These are phyloP conservation scores for Psilocybe cubensis DNA, from an alignment of 768 basidiomycete species.

Conservation along the genomic window DNA sequence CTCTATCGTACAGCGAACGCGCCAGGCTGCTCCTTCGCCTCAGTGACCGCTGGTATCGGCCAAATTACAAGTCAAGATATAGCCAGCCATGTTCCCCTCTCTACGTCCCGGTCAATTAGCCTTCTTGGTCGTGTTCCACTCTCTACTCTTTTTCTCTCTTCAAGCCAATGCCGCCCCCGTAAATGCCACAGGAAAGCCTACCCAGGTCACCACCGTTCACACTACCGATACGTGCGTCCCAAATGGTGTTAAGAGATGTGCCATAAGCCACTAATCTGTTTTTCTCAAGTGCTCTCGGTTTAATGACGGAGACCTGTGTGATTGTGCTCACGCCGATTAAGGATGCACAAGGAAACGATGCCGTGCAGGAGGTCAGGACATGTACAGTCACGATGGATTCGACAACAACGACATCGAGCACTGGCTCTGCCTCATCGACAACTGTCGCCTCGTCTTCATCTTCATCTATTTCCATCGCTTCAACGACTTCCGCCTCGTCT, in stretches of 20 bases:
- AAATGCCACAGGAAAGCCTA: slow-evolving; percentile 28
- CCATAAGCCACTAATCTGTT: slow-evolving; percentile 14
- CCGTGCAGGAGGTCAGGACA: slow-evolving; percentile 53
- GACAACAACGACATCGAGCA: not conserved
- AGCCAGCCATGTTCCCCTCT: slow-evolving; percentile 41
- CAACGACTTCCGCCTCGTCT: too few species aligned
- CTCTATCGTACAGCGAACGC: slow-evolving; percentile 26
- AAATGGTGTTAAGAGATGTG: not conserved
- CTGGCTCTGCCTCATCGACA: slow-evolving; percentile 12
- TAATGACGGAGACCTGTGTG: slow-evolving; percentile 60
- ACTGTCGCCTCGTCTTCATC: slow-evolving; percentile 9
- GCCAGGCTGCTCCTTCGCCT: slow-evolving; percentile 34
- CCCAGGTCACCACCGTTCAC: slow-evolving; percentile 45
- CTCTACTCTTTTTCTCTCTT: slow-evolving; percentile 36
- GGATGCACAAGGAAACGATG: slow-evolving; percentile 49
- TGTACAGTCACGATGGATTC: slow-evolving; percentile 47
- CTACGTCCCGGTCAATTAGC: slow-evolving; percentile 31
- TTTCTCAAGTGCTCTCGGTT: slow-evolving; percentile 49
- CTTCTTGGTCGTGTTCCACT: slow-evolving; percentile 43
- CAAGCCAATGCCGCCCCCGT: slow-evolving; percentile 42
- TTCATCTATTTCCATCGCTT: slow-evolving; percentile 7
- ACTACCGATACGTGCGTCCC: slow-evolving; percentile 52
- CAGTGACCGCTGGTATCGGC: slow-evolving; percentile 55
- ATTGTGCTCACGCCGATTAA: slow-evolving; percentile 59
- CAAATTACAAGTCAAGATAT: slow-evolving; percentile 34